Conservation (phyloP, 177 flowering plant genomes). For the Telopea speciosissima region DNA sequence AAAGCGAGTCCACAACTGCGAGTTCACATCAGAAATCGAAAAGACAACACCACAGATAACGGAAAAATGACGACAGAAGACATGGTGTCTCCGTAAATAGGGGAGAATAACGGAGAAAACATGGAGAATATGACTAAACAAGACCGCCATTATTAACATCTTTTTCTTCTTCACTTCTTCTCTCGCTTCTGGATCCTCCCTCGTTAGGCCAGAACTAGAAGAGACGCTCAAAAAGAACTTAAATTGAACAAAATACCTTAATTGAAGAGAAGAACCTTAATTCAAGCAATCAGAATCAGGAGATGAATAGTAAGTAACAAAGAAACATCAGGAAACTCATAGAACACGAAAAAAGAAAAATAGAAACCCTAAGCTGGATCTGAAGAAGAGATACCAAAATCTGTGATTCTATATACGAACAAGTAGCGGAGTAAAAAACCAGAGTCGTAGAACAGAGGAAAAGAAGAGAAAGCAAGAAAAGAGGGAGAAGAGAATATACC, state of each 20-base stretch:
- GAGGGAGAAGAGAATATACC: slow-evolving; percentile 11
- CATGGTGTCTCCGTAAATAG: too few species aligned
- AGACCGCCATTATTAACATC: neutral
- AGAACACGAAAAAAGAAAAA: neutral
- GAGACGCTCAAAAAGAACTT: neutral
- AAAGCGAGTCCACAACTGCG: neutral
- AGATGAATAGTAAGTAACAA: neutral
- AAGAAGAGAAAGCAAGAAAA: neutral
- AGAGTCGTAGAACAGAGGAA: neutral
- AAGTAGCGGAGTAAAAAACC: neutral
- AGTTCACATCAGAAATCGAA: slow-evolving; percentile 11
- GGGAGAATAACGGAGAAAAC: neutral
- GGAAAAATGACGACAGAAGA: too few species aligned
- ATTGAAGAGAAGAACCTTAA: neutral
- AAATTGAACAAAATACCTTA: neutral
- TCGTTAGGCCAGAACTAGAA: too few species aligned
- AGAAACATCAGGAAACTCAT: neutral
- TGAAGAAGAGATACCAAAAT: neutral
- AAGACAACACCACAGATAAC: neutral
- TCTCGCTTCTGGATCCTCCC: too few species aligned
- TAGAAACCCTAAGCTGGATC: neutral
- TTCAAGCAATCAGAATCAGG: neutral
- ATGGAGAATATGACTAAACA: neutral
- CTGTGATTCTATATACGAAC: neutral
- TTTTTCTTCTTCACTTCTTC: neutral